Evolutionary conservation across 1,139 yeast genomes (phyloP), one percentile per base, ranked within the genome.

Genomic region (Hemisphaericaspora xylofermentans): DNA sequence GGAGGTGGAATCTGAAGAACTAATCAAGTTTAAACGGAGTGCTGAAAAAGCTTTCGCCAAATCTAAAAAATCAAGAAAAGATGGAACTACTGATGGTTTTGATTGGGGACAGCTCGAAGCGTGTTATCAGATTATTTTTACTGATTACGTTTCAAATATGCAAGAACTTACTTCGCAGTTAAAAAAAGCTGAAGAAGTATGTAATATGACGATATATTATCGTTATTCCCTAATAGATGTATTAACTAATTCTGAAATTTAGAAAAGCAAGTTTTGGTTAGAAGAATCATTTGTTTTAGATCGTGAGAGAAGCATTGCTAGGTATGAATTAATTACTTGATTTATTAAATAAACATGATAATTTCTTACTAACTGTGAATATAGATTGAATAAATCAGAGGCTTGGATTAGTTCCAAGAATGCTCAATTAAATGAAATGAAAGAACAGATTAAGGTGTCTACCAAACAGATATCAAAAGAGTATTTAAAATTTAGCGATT

Each of bases 321-420:
- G 46, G 53, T 47, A 45, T 38, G 52, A 14, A 26, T n/a, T 16
- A 28, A 4, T 5, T 14, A 28, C n/a, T n/a, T 14, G 22, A 29
- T 15, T 12, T n/a, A n/a, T n/a, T n/a, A n/a, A n/a, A n/a, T n/a
- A n/a, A n/a, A n/a, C n/a, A n/a, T n/a, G n/a, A n/a, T n/a, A 15
- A 33, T n/a, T 18, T 21, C 19, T 35, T 28, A 37, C 35, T 26
- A 22, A 36, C 37, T n/a, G 13, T 15, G 10, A 9, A 5, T 9
- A 3, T 38, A 47, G 51, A 33, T 42, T 59, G n/a, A 49, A 51
- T 3, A 36, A 34, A 4, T 51, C 53, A 8, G 60, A 56, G 39
- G 38, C 43, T 16, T 59, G 61, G 61, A 48, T 54, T 8, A 47
- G 40, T 19, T 39, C 47, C 13, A 58, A 58, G 43, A 58, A 55